Evolutionary conservation across 2,329 filamentous ascomycete genomes (phyloP), one percentile per base, ranked within the genome.

Genomic region (Aspergillus pseudotamarii): DNA sequence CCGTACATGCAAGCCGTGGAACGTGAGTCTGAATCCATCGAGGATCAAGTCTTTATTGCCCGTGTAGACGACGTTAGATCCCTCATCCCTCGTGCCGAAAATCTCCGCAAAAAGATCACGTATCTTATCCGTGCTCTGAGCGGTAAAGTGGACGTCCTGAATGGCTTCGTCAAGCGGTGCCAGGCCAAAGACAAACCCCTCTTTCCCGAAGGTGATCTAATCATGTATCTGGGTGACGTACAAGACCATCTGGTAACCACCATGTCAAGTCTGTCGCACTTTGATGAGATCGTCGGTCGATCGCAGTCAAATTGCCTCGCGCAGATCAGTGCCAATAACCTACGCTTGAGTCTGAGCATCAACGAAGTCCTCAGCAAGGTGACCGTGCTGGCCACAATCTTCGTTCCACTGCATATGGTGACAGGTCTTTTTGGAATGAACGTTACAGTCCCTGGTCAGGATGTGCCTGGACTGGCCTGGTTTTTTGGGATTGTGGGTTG

Each of bases 211-310:
- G 94, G 95, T 80, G 94, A 98, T 72, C 95, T 98, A 61, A 93
- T 94, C 38, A 86, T 98, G 72, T 99, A 98, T 75, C 87, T 99
- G 23, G 92, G 92, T 70, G 95, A 99, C 79, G 97, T 98, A 65
- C 95, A 99, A 78, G 95, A 99, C 78, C 95, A 99, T 84, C 93
- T 98, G 50, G 91, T 98, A 57, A 99, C 95, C 26, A 98, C 97
- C 90, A 93, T 96, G 85, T 94, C 91, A 69, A 97, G 95, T 77
- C 80, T 99, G 66, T 86, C 88, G 0, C 94, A 98, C 75, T 97
- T 96, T 69, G 95, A 99, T 77, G 97, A 97, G 84, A 97, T 99
- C 83, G 85, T 98, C 43, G 92, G 91, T 19, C 90, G 95, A 26
- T 90, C 91, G 1, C 94, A 98, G 82, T 91, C 90, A 80, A 98